Conservation (phyloP, 2,329 filamentous ascomycete genomes). For the Aspergillus texensis region DNA sequence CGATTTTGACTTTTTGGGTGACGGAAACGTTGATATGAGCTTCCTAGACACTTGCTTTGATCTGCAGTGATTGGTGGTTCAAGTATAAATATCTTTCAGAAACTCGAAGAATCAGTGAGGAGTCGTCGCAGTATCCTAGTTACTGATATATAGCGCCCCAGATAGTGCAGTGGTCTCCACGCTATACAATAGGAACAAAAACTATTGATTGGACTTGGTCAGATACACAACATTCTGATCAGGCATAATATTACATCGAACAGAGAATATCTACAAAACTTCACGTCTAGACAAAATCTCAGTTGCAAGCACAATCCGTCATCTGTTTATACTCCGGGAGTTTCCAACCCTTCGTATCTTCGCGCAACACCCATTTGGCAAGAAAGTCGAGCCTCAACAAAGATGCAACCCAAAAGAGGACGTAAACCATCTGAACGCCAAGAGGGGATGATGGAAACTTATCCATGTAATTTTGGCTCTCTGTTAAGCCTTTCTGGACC, state of each 20-base stretch:
- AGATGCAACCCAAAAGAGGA: constrained; percentile 32
- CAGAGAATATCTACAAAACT: background rate
- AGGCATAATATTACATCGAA: background rate
- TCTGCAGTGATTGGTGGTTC: background rate
- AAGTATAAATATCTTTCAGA: background rate
- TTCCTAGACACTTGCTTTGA: background rate
- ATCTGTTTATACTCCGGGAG: constrained; percentile 39
- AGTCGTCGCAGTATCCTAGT: background rate
- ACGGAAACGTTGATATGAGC: background rate
- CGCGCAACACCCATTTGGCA: constrained; percentile 32
- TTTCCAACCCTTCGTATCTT: constrained; percentile 37
- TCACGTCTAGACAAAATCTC: background rate
- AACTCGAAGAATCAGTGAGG: background rate
- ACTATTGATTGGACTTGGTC: background rate
- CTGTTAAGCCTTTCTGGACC: constrained; percentile 34
- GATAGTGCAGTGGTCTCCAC: background rate
- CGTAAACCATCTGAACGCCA: constrained; percentile 37
- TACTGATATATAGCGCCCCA: background rate
- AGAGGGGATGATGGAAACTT: constrained; percentile 31
- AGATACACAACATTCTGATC: background rate
- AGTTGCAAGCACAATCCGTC: background rate
- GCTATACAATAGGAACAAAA: background rate
- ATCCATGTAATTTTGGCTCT: constrained; percentile 11
- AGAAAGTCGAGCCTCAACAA: constrained; percentile 41
- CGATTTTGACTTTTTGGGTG: background rate